phyloP scores from a whole-genome alignment of 176 grass and related monocot species.

The Hordeum marinum region DNA sequence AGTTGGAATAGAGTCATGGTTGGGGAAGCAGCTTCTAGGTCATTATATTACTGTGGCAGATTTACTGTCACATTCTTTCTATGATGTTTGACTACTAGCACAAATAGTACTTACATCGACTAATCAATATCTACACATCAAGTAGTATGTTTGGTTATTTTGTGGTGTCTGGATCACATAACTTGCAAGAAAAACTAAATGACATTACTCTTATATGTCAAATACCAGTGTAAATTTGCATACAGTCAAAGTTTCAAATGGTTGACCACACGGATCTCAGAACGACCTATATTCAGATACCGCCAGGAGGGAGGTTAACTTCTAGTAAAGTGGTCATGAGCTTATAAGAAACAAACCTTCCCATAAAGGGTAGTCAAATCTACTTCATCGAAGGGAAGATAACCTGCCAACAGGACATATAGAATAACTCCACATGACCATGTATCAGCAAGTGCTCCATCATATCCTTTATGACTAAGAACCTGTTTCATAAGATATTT shows the following conservation, averaged over 20 bases:
- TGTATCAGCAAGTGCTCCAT: constrained; percentile 93
- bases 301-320: not conserved
- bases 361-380: constrained; percentile 95
- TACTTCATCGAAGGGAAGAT: constrained; percentile 97
- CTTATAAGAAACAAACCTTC: constrained; percentile 55
- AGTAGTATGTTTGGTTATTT: constrained; percentile 17
- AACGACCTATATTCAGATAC: not conserved
- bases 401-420: constrained; percentile 92
- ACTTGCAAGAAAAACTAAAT: constrained; percentile 2
- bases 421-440: constrained; percentile 99
- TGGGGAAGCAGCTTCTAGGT: not conserved
- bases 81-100: not conserved
- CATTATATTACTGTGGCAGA: not conserved
- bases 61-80: not conserved
- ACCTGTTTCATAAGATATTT: constrained; percentile 53
- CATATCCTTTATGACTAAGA: constrained; percentile 93
- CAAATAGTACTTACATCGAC: not conserved
- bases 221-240: not conserved
- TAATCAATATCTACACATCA: not conserved
- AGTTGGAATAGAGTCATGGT: not conserved
- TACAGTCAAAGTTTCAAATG: not conserved
- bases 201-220: not conserved
- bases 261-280: not conserved
- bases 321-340: not conserved
- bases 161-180: not conserved